phyloP scores from a whole-genome alignment of 176 grass and related monocot species.

The Hordeum marinum region DNA sequence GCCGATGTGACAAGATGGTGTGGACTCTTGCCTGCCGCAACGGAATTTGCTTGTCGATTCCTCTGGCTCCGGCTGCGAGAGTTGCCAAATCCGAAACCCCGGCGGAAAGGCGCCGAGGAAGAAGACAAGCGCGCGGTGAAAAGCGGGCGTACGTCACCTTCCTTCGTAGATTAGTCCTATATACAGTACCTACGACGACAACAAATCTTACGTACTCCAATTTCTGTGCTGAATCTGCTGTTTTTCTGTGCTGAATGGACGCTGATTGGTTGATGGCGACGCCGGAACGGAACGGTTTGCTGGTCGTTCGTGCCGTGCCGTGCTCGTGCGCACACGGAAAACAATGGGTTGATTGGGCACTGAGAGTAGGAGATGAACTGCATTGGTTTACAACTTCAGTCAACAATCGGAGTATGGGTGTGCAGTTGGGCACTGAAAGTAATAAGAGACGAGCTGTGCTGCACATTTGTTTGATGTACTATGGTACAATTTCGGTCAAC shows the following conservation, averaged over 20 bases:
- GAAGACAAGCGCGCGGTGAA: neutral
- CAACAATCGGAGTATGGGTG: no score
- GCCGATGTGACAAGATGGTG: neutral
- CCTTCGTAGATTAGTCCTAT: neutral
- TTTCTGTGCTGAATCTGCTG: neutral
- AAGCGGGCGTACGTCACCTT: neutral
- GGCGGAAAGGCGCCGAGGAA: neutral
- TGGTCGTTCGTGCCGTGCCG: no score
- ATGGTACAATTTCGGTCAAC: neutral
- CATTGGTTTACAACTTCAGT: no score
- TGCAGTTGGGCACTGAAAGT: neutral
- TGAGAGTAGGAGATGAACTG: no score
- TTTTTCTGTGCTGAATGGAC: neutral
- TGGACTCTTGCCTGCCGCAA: neutral
- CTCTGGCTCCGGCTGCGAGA: neutral
- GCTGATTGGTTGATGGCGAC: neutral
- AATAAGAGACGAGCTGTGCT: no score
- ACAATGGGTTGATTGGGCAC: neutral
- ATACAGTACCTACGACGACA: neutral
- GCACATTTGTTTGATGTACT: neutral
- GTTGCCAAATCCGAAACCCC: constrained; percentile 13
- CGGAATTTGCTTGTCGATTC: neutral
- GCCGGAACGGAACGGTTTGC: neutral
- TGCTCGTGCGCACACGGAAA: no score
- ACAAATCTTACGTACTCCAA: neutral